Evolutionary conservation across 2,329 filamentous ascomycete species (phyloP).

Genomic region (Nannizzia gypsea): DNA sequence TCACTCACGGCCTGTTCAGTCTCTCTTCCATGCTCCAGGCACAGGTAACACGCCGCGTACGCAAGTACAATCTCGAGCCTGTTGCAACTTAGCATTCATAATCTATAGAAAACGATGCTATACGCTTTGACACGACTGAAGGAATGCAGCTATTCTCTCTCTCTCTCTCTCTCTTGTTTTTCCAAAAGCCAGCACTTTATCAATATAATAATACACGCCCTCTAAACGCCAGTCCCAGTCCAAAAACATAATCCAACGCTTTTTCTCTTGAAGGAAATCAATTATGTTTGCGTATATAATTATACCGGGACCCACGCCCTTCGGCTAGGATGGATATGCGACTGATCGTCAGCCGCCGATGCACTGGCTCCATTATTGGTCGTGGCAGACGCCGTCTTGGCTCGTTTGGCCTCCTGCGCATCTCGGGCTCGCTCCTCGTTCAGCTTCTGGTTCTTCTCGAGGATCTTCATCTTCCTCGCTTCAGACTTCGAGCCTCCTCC

Average conservation of each 20-base stretch:
- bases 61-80: too few relatives aligned
- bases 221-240: background rate
- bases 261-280: background rate
- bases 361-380: background rate
- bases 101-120: too few relatives aligned
- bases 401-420: conserved; percentile 37
- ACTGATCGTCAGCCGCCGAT: background rate
- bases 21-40: too few relatives aligned
- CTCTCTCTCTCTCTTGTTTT: too few relatives aligned
- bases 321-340: conserved; percentile 12
- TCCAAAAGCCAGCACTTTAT: background rate
- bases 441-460: conserved; percentile 74
- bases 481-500: conserved; percentile 68
- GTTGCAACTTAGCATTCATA: too few relatives aligned
- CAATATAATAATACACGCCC: background rate
- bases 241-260: background rate
- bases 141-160: too few relatives aligned
- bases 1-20: too few relatives aligned
- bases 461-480: conserved; percentile 62
- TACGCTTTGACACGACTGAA: too few relatives aligned
- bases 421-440: conserved; percentile 52
- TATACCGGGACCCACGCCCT: conserved; percentile 8
- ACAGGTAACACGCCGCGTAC: too few relatives aligned
- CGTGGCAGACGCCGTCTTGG: background rate
- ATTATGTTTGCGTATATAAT: background rate